A percentile compares a stretch with the other conserved stretches of the same genome.
These are phyloP conservation scores for Pestalotiopsis sp. DNA, from an alignment of 2,329 filamentous ascomycete genomes.

Conservation along the genomic window DNA sequence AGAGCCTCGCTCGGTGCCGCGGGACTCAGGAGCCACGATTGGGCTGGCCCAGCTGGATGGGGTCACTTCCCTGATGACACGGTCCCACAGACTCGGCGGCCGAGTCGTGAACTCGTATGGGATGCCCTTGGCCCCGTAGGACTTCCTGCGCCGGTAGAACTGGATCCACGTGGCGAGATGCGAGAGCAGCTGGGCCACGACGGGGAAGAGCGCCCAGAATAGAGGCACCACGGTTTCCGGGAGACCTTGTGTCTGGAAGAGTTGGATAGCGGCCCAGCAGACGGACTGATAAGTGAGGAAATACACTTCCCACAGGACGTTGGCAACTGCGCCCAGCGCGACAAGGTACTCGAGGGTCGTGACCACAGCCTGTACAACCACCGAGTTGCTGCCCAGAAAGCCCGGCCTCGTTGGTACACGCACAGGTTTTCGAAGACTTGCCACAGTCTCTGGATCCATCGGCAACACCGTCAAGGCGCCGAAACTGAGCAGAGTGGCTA, in stretches of 20 bases:
- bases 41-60: not conserved
- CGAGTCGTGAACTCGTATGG: not conserved
- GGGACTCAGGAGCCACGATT: not conserved
- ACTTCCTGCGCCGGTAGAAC: not conserved
- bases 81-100: not conserved
- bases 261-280: slow-evolving; percentile 4
- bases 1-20: not conserved
- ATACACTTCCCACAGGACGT: not conserved
- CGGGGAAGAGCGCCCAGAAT: not conserved
- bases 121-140: not conserved
- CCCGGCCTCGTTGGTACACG: not conserved
- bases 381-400: not conserved
- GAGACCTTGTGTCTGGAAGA: not conserved
- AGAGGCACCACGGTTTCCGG: slow-evolving; percentile 2
- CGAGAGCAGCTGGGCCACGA: not conserved
- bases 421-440: not conserved
- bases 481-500: slow-evolving; percentile 5
- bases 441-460: not conserved
- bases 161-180: not conserved
- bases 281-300: slow-evolving; percentile 1
- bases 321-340: not conserved
- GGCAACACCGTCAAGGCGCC: not conserved
- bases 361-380: not conserved
- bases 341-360: not conserved
- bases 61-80: not conserved